Evolutionary conservation across 2,329 filamentous ascomycete genomes (phyloP).

Genomic region (Colletotrichum magnum): DNA sequence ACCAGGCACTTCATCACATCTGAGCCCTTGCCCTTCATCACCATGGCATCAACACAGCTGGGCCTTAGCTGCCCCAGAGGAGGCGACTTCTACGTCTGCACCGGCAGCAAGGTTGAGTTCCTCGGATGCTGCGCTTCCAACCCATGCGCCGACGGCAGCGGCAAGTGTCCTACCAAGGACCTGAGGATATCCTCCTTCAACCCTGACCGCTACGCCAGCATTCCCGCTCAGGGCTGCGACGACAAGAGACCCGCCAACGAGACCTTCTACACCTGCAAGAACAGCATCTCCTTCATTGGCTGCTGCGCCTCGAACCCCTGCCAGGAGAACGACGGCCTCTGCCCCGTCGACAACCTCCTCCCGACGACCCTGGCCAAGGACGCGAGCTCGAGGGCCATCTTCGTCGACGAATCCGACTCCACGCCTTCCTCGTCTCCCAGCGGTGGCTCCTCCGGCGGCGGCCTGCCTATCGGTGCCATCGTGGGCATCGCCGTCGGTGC

Average conservation of each 20-base stretch:
- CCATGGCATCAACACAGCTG: slow-evolving; percentile 31
- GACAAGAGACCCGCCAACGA: slow-evolving; percentile 36
- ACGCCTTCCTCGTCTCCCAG: not conserved
- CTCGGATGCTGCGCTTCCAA: slow-evolving; percentile 58
- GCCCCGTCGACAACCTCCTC: slow-evolving; percentile 44
- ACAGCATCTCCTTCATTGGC: slow-evolving; percentile 53
- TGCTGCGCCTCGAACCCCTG: slow-evolving; percentile 56
- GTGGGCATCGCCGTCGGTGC: slow-evolving; percentile 43
- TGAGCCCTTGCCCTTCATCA: not conserved
- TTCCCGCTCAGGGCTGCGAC: slow-evolving; percentile 51
- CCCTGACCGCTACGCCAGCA: slow-evolving; percentile 42
- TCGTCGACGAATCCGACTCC: slow-evolving; percentile 5
- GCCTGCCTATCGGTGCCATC: slow-evolving; percentile 37
- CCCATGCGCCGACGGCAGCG: slow-evolving; percentile 50
- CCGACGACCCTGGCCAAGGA: slow-evolving; percentile 47
- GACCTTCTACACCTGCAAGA: slow-evolving; percentile 53
- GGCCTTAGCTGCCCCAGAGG: slow-evolving; percentile 50
- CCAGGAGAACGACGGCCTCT: slow-evolving; percentile 40
- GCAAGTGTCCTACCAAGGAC: slow-evolving; percentile 50
- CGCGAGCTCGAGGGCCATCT: slow-evolving; percentile 15
- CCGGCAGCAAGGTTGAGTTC: slow-evolving; percentile 49
- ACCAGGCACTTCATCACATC: too few relatives aligned
- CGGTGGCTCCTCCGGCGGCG: slow-evolving; percentile 7
- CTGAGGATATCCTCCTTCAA: slow-evolving; percentile 49
- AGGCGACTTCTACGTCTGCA: slow-evolving; percentile 55